Base-by-base conservation (phyloP, 2,329 filamentous ascomycete species). In the Pestalotiopsis sp. region DNA sequence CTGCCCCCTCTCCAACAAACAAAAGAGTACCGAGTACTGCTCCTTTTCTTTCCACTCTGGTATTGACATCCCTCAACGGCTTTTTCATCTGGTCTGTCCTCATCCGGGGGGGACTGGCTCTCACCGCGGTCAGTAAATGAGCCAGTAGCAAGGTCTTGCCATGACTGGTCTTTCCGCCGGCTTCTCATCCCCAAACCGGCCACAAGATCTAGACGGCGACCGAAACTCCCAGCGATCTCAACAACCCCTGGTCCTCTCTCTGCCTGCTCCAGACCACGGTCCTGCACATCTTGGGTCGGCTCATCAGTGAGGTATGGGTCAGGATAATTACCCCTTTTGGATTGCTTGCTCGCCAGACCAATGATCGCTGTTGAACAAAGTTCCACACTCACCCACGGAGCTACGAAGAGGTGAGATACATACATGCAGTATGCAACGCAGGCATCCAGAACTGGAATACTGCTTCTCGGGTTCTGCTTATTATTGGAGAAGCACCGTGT, bases 271-370 rank as follows among this genome's bases (percentile, higher is more conserved):
- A 52, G 45, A 23, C 27, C 59, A 39, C 17, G 23, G 61, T 23
- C 23, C 61, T n/a, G 39, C n/a, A 31, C 12, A 64, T 49, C 36
- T 64, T 64, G 61, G 61, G 36, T 64, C 36, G 20, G 31, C 20
- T 17, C 61, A 49, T 49, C 31, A 38, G 31, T 31, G 20, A 14
- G 59, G 27, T 52, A 52, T 52, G 45, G 45, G 45, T 52, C 45
- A 52, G 31, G 20, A 36, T 41, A 31, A 45, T 25, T 27, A 23
- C 61, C 61, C 61, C 61, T 52, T 64, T 64, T 38, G 45, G 45
- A 52, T 52, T 52, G 20, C 20, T 52, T 20, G 45, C 45, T 52
- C 45, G 45, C 20, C 45, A 23, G 45, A n/a, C 45, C 45, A 52
- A 52, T 52, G 45, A n/a, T 52, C 11, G 45, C 17, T 52, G 45